Base-by-base conservation (phyloP, 352 stramenopile species). In the Globisporangium perplexum region DNA sequence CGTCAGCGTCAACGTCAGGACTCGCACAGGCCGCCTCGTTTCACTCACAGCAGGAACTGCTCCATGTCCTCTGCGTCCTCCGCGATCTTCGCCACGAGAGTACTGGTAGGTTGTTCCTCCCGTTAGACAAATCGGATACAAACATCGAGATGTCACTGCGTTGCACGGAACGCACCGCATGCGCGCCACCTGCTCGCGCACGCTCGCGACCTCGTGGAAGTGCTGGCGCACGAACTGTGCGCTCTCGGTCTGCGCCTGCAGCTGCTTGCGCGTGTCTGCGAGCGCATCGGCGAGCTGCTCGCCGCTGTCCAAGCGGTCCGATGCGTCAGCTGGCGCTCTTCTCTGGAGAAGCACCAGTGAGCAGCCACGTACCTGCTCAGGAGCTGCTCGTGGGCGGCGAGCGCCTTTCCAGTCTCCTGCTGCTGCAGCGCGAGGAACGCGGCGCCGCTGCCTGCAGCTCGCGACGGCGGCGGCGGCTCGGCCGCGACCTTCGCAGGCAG, bases 41-140 rank as follows among this genome's bases (percentile, higher is more conserved):
- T 5, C 22, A 51, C 62, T 33, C 65, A 77, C 48, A 83, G 65
- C 6, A 94, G 59, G 28, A 86, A 56, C 24, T 83, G 74, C 55
- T 94, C 83, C 23, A 90, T 79, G 35, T 90, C 70, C 53, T 88
- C 75, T 1, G 69, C 63, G 26, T 90, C 74, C 28, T 74, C 53
- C 12, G 77, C 76, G 48, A 91, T 62, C 51, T 82, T 77, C 24
- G 80, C 56, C 31, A 91, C 71, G 17, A 90, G 41, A 4, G 55
- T 55, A 3, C 69, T 79, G 46, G 26, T 14, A 31, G 12, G 3
- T 11, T 11, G 15, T 4, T 8, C 12, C 1, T 1, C 31, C 1
- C 31, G 12, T 36, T 36, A 36, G 8, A 36, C 12, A 2, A 12
- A 36, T 15, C 7, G 5, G 11, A 39, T 39, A 39, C 33, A 39